phyloP scores from a whole-genome alignment of 805 yeast genomes.

The Yueomyces sp. region DNA sequence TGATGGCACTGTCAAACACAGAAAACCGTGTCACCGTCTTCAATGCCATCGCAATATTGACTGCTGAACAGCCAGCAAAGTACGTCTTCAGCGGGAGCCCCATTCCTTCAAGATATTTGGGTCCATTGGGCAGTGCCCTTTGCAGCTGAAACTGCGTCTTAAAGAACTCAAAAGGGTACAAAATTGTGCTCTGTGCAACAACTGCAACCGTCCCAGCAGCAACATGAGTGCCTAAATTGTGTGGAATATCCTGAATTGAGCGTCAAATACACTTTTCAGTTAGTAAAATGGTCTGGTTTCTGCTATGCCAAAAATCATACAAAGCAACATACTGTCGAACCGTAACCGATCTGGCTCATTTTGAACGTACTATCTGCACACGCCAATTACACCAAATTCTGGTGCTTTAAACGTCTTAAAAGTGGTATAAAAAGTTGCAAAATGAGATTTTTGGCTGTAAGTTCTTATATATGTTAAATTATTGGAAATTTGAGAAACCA shows the following conservation, averaged over 20 bases:
- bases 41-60: constrained; percentile 58
- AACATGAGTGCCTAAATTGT: constrained; percentile 6
- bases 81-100: constrained; percentile 23
- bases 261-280: background rate
- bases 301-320: too few species aligned
- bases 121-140: constrained; percentile 20
- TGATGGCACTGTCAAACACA: constrained; percentile 61
- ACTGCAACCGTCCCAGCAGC: constrained; percentile 38
- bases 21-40: constrained; percentile 66
- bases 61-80: constrained; percentile 56
- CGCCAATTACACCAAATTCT: too few species aligned
- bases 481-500: too few species aligned
- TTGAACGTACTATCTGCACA: too few species aligned
- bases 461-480: too few species aligned
- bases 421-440: too few species aligned
- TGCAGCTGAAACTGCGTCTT: constrained; percentile 54
- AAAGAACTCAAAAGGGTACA: constrained; percentile 61
- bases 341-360: too few species aligned
- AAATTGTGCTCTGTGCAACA: constrained; percentile 43
- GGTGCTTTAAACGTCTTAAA: too few species aligned
- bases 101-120: background rate
- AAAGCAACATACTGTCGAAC: too few species aligned
- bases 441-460: too few species aligned
- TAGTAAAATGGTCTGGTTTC: too few species aligned
- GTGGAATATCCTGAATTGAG: background rate